phyloP scores from a whole-genome alignment of 768 basidiomycete genomes.

The Calocybe indica region DNA sequence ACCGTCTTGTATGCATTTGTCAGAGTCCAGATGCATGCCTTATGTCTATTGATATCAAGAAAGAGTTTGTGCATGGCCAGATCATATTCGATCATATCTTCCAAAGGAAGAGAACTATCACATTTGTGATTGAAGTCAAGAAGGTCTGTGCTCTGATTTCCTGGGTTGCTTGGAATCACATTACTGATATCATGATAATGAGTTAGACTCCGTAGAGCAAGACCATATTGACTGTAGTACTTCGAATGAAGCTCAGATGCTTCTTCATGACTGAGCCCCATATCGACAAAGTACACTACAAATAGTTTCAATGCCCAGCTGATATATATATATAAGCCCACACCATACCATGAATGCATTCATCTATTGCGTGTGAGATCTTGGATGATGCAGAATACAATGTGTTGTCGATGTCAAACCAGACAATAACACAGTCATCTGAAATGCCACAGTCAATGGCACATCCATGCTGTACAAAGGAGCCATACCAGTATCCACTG shows the following conservation, averaged over 20 bases:
- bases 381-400: conserved; percentile 72
- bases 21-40: conserved; percentile 76
- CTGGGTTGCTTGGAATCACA: conserved; percentile 8
- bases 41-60: conserved; percentile 71
- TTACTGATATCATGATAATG: conserved; percentile 73
- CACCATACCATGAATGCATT: conserved; percentile 64
- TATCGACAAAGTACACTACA: conserved; percentile 73
- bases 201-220: conserved; percentile 73
- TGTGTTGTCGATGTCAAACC: conserved; percentile 87
- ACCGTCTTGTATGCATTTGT: conserved; percentile 82
- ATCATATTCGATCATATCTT: conserved; percentile 67
- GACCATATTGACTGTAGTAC: conserved; percentile 79
- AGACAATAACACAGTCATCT: conserved; percentile 61
- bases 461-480: not conserved
- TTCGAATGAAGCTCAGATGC: conserved; percentile 64
- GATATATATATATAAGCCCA: not conserved
- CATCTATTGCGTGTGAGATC: conserved; percentile 77
- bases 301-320: not conserved
- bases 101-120: conserved; percentile 77
- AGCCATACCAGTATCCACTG: too few relatives aligned
- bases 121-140: conserved; percentile 81
- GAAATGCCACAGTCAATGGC: not conserved
- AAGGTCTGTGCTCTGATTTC: conserved; percentile 41
- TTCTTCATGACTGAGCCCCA: conserved; percentile 63
- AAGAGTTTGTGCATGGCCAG: conserved; percentile 59